Evolutionary conservation across 345 rosid genomes (phyloP), one percentile per base, ranked within the genome.

Genomic region (Eucalyptus virginea): DNA sequence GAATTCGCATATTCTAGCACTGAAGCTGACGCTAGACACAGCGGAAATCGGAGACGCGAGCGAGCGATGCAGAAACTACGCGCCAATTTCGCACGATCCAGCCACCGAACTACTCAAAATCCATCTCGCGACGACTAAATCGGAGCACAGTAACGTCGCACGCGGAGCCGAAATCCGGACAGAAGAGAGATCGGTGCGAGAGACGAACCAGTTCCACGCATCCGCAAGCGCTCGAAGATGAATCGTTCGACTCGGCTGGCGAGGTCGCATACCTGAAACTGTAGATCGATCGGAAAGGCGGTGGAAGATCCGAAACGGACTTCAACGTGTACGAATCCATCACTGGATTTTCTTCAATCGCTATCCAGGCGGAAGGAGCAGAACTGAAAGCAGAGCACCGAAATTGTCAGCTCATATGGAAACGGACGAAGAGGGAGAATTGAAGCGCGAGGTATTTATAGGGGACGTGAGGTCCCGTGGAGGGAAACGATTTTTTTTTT

Each of bases 301-400:
- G 90, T 24, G 99, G 98, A 90, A 97, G 90, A 92, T 98, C 97
- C 69, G 93, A 90, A 89, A 96, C 95, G 26, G 98, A 97, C 93
- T 95, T 97, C 58, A 98, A 90, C 48, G 97, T 37, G 86, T 94
- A 94, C 26, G 95, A 92, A 91, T 98, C 99, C 99, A 96, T 97
- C 26, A 30, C 85, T 52, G 88, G 45, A 88, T 30, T 44, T 72
- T 4, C 83, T 88, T 69, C 56, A 10, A 19, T 62, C n/a, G 72
- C 86, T 83, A 67, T 49, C 50, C 24, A 11, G 81, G 32, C 87
- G 83, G 83, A 50, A 90, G 42, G 42, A 87, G 81, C 67, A 52
- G 62, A 51, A 17, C 24, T 8, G 58, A 7, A 10, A 77, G 85
- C 85, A 24, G 85, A 40, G 85, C 47, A 21, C 47, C 17, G 47